Base-by-base conservation (phyloP, 148 eudicot species). In the Diospyros lotus region DNA sequence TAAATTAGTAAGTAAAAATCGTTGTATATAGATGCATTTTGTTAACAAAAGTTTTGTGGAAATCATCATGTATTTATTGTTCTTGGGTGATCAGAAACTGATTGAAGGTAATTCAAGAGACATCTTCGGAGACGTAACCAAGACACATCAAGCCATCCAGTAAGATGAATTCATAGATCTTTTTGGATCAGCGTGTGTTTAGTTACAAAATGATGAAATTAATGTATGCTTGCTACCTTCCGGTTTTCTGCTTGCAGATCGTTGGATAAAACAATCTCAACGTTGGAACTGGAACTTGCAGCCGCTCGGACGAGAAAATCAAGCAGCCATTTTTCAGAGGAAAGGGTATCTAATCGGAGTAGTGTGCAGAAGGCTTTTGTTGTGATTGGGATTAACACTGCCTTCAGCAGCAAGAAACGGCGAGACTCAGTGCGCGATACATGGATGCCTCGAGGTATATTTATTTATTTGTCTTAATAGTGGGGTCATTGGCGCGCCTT, bases 381-480 rank as follows among this genome's bases (percentile, higher is more conserved):
- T 6, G 93, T 90, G 4, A 85, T 93, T 53, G 95, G 93, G 38
- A 89, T 93, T 46, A 90, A 93, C 76, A 93, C 97, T 12, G 98
- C 90, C 18, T 90, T 93, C 78, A 90, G 96, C 86, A 93, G 98
- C 90, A 90, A 80, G 79, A 87, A 80, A 77, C 84, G 96, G 44
- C 75, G 98, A 54, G 85, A 89, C 54, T 90, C 96, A 43, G 72
- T 93, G 17, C 80, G 96, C 41, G 85, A 88, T 70, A 93, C 98
- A 71, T 93, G 98, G 98, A 89, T 93, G 98, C 96, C 95, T 17
- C 86, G 69, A 86, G 97, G 97, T 88, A 52, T 41, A 11, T 48
- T 9, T 41, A 2, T 50, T 55, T 48, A 9, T 4, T 53, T 48
- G 52, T 4, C 52, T 1, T 48, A 48, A 48, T 48, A 48, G 8